Conservation (phyloP, 192 early-diverging fungal genomes). For the Rhizophagus sp. region DNA sequence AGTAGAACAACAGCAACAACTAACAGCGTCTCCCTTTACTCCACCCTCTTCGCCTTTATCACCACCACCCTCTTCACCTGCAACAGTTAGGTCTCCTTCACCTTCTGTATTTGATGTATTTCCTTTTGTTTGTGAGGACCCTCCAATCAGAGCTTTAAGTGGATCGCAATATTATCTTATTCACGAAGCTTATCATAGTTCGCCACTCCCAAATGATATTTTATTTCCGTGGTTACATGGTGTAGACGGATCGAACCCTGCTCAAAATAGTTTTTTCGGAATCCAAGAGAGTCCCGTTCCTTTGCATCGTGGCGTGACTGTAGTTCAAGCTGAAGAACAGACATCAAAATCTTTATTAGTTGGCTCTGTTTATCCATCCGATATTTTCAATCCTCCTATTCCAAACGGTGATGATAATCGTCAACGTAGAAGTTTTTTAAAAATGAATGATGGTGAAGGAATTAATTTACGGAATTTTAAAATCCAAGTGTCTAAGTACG, state of each 20-base stretch:
- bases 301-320: slow-evolving; percentile 41
- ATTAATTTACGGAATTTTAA: slow-evolving; percentile 60
- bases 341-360: slow-evolving; percentile 42
- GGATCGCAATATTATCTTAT: slow-evolving; percentile 42
- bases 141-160: slow-evolving; percentile 41
- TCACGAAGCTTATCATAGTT: slow-evolving; percentile 44
- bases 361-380: slow-evolving; percentile 47
- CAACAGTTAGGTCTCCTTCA: slow-evolving; percentile 11
- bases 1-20: slow-evolving; percentile 22
- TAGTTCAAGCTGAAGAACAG: slow-evolving; percentile 40
- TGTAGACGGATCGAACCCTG: slow-evolving; percentile 47
- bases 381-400: slow-evolving; percentile 43
- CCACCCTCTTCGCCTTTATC: slow-evolving; percentile 8
- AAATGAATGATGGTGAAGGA: slow-evolving; percentile 39
- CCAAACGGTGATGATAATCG: not conserved
- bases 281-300: slow-evolving; percentile 38
- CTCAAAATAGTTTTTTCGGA: slow-evolving; percentile 60
- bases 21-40: slow-evolving; percentile 19
- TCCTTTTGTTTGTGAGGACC: slow-evolving; percentile 33
- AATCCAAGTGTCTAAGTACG: slow-evolving; percentile 52
- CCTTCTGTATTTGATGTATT: slow-evolving; percentile 21
- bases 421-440: slow-evolving; percentile 30
- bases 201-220: slow-evolving; percentile 50
- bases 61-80: slow-evolving; percentile 1
- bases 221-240: slow-evolving; percentile 67